Evolutionary conservation across 306 rosid species (phyloP), one percentile per base, ranked within the genome.

Genomic region (Gillenia trifoliata): DNA sequence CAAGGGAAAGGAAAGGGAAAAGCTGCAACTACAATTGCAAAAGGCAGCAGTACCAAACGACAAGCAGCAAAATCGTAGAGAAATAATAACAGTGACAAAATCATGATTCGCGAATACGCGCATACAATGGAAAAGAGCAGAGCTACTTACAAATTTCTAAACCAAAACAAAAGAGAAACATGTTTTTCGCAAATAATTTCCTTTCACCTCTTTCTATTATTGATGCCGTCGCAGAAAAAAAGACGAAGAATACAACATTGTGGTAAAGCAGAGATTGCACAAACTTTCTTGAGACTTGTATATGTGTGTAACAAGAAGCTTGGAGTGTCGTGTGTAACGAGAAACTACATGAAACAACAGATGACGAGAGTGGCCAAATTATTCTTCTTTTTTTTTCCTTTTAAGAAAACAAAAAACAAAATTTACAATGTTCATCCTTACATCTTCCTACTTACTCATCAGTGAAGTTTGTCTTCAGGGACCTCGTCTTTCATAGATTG

Each of bases 361-460:
- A 69, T 62, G 78, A 73, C 38, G 26, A 80, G n/a, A 28, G 36
- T 38, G 65, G 34, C 47, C 33, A 8, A 64, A 71, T 43, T 49
- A 71, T 75, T 40, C 69, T 68, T 8, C 2, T 4, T 47, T 45
- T 15, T 15, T 45, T 15, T 38, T 38, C 2, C 52, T 26, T 19
- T 20, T 9, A 1, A 7, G 0, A 64, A 64, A 23, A 64, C 6
- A 7, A 56, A 57, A 70, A 71, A 56, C 47, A 65, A 61, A 70
- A 77, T 63, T 71, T 77, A 83, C 79, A 78, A 76, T 72, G 71
- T 74, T 77, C 79, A 83, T 74, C 68, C 70, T 74, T 74, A 77
- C 76, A 65, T 75, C 67, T 85, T 78, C 71, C 79, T 84, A 88
- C 74, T 40, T 80, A 83, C 56, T 38, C 78, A 70, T 77, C 79